Evolutionary conservation across 108 stramenopile genomes (phyloP), one percentile per base, ranked within the genome.

Genomic region (Bacterosira constricta): DNA sequence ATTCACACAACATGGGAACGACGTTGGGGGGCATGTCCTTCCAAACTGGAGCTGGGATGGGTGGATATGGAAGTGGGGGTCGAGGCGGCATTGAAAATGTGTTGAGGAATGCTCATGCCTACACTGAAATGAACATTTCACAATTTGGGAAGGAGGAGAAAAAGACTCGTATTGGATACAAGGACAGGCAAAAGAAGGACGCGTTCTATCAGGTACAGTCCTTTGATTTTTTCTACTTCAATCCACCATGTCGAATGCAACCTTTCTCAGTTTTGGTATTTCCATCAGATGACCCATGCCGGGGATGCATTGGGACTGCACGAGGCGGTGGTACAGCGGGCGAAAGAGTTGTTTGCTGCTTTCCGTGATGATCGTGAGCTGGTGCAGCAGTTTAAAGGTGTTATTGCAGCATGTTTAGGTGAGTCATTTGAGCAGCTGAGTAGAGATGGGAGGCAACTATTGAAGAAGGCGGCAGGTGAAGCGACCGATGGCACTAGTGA

Each of bases 341-440:
- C 87, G 47, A 91, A 93, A 52, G 92, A 93, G 73, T 64, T 96
- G 15, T 96, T 93, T 80, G 92, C 95, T 15, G 89, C 87, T 9
- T 96, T 92, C 83, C 92, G 95, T 69, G 95, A 96, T 50, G 95
- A 96, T 82, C 85, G 91, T 35, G 95, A 96, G 62, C 69, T 91
- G 77, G 86, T 96, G 13, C 95, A 96, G 58, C 84, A 86, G 61
- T 89, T 84, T 64, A 85, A 89, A 55, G 83, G 83, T 18, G 87
- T 93, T 17, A 60, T 90, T 44, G 91, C 90, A 0, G 94, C 91
- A 13, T 95, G 94, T 80, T 55, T 95, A 27, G 83, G 86, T 58
- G 90, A 89, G 63, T 84, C 94, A 5, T 95, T 95, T 81, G 90
- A 95, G 53, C 83, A 93, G 58, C 62, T 92, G 34, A 85, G 85